Evolutionary conservation across 2,329 filamentous ascomycete species (phyloP), one percentile per base, ranked within the genome.

Genomic region (Eurotiales sp.): DNA sequence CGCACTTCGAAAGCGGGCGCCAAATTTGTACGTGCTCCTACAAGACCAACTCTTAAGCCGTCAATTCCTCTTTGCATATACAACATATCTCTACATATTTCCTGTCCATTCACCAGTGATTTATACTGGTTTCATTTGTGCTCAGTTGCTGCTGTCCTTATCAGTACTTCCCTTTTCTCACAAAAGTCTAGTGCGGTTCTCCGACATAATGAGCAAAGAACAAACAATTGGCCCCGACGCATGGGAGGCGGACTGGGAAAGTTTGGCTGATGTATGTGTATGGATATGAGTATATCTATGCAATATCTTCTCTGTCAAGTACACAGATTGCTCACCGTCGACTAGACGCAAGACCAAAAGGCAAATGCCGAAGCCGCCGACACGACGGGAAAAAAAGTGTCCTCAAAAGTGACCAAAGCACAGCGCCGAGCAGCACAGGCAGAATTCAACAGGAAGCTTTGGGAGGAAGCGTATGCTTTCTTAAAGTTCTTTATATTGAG

Each of bases 171-270:
- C 32, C n/a, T 17, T 6, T 6, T 36, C 15, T 14, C 4, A n/a
- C 8, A 27, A 10, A 27, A 27, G 10, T 10, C 5, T 10, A 27
- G 5, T 5, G 25, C 25, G n/a, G n/a, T n/a, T n/a, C n/a, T n/a
- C n/a, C n/a, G n/a, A 30, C 21, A 58, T 59, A 54, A 74, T 73
- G 68, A 70, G 60, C 54, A 58, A 60, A 74, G 71, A 66, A 77
- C 77, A 76, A 61, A 65, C 59, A 75, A 74, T 72, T 72, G 67
- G 86, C 53, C 85, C 87, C 32, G 83, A 90, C 67, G 91, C 90
- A 17, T 96, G 92, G 92, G 90, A 92, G 57, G 85, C 95, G 61
- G 88, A 96, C 64, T 97, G 91, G 90, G 88, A 92, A 67, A 72
- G 76, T 5, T 80, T 87, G 64, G 89, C 87, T 52, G 90, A 95